These are phyloP conservation scores for Alternaria incomplexa DNA, from an alignment of 2,329 filamentous ascomycete genomes.

Conservation along the genomic window DNA sequence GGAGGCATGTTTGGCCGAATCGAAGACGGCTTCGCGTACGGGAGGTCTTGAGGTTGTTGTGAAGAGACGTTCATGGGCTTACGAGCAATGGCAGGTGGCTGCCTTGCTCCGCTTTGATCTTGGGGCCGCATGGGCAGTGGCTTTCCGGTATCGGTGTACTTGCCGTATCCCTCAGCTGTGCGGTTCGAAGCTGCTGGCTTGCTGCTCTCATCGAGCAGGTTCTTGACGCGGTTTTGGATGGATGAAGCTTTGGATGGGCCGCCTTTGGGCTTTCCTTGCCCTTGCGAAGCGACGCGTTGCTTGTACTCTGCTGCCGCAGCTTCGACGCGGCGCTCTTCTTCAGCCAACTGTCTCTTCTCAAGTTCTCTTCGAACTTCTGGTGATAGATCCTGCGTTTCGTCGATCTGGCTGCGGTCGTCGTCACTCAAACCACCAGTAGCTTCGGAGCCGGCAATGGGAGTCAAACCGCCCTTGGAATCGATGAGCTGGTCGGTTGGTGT, in stretches of 20 bases:
- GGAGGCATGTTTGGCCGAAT: constrained; percentile 30
- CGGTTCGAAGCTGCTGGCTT: constrained; percentile 62
- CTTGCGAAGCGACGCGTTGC: constrained; percentile 70
- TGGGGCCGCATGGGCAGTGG: constrained; percentile 39
- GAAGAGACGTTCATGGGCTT: constrained; percentile 56
- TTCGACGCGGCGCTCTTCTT: constrained; percentile 90
- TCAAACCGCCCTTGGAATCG: constrained; percentile 46
- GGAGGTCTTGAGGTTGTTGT: constrained; percentile 29
- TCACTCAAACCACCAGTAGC: constrained; percentile 72
- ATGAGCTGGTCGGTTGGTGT: constrained; percentile 34
- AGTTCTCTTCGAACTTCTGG: constrained; percentile 90
- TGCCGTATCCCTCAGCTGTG: constrained; percentile 89
- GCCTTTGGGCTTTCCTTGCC: constrained; percentile 53
- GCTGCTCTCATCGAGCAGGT: constrained; percentile 75
- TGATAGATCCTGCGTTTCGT: constrained; percentile 74
- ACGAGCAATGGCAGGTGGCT: constrained; percentile 40
- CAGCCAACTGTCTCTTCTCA: constrained; percentile 78
- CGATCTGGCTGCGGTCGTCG: constrained; percentile 68
- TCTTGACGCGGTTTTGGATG: constrained; percentile 91
- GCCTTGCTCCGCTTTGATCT: constrained; percentile 29
- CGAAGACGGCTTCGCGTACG: constrained; percentile 35
- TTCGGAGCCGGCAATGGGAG: constrained; percentile 78
- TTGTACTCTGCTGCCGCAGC: constrained; percentile 89
- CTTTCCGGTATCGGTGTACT: constrained; percentile 67
- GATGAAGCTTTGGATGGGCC: constrained; percentile 70